Percentiles rank a stretch among this genome's conserved stretches.
phyloP scores from a whole-genome alignment of 306 rosid species.

The Rosa rugosa region DNA sequence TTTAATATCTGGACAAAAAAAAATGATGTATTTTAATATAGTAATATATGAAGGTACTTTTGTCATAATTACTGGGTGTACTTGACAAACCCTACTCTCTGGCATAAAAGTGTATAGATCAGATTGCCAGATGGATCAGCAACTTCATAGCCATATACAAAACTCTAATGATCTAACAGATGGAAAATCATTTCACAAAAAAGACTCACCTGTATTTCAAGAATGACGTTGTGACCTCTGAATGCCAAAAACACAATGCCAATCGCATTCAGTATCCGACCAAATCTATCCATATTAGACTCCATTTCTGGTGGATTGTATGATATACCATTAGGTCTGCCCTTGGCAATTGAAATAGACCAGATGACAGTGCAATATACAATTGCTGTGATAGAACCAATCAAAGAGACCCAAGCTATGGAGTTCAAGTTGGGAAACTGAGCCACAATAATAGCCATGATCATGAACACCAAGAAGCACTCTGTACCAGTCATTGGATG shows the following conservation, averaged over 20 bases:
- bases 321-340: not conserved
- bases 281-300: conserved; percentile 19
- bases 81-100: no score
- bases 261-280: conserved; percentile 41
- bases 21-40: no score
- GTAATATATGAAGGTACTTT: no score
- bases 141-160: no score
- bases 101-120: no score
- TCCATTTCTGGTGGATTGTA: not conserved
- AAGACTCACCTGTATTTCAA: conserved; percentile 61
- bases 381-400: conserved; percentile 7
- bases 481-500: conserved; percentile 5
- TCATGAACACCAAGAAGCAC: conserved; percentile 19
- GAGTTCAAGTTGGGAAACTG: conserved; percentile 26
- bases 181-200: not conserved
- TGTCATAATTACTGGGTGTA: no score
- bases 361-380: not conserved
- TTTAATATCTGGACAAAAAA: no score
- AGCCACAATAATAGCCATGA: conserved; percentile 1
- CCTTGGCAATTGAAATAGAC: not conserved
- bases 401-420: conserved; percentile 12
- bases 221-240: conserved; percentile 68
- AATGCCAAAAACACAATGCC: conserved; percentile 50
- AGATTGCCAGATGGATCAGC: no score
- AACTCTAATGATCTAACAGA: no score